A percentile compares a stretch with the other conserved stretches of the same genome.
Evolutionary conservation across 2,329 filamentous ascomycete genomes (phyloP).

Genomic region (Cadophora sp.): DNA sequence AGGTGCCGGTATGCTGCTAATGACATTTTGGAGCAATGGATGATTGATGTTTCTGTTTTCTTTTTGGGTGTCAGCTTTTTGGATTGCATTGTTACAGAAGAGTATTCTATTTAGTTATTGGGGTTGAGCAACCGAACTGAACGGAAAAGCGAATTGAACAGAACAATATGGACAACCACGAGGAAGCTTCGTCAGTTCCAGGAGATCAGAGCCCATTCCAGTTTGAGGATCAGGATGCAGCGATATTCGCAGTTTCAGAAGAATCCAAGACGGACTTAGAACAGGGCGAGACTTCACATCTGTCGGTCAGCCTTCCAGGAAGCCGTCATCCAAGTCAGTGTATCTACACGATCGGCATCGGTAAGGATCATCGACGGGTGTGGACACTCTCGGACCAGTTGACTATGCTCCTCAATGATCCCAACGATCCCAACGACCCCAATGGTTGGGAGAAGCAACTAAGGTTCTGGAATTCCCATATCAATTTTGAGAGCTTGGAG

Average conservation of each 20-base stretch:
- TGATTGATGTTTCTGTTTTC: constrained; percentile 31
- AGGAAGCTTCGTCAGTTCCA: not conserved
- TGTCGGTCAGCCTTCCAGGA: not conserved
- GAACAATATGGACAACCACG: not conserved
- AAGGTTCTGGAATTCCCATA: not conserved
- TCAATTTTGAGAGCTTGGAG: not conserved
- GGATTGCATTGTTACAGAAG: not conserved
- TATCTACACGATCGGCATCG: not conserved
- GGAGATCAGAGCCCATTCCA: not conserved
- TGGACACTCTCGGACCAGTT: not conserved
- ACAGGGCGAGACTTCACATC: not conserved
- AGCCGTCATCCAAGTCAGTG: not conserved
- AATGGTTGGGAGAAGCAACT: not conserved
- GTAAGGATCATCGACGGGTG: not conserved
- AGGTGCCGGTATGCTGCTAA: constrained; percentile 81
- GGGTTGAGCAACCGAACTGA: not conserved
- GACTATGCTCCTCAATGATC: not conserved
- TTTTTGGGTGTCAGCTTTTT: not conserved
- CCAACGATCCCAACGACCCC: not conserved
- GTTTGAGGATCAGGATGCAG: too few species aligned
- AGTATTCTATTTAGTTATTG: not conserved
- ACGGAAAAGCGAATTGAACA: not conserved
- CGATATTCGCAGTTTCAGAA: not conserved
- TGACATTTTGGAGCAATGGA: constrained; percentile 57
- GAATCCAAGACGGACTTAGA: not conserved